These are phyloP conservation scores for Aspergillus novofumigatus DNA, from an alignment of 2,329 filamentous ascomycete genomes.

Conservation along the genomic window DNA sequence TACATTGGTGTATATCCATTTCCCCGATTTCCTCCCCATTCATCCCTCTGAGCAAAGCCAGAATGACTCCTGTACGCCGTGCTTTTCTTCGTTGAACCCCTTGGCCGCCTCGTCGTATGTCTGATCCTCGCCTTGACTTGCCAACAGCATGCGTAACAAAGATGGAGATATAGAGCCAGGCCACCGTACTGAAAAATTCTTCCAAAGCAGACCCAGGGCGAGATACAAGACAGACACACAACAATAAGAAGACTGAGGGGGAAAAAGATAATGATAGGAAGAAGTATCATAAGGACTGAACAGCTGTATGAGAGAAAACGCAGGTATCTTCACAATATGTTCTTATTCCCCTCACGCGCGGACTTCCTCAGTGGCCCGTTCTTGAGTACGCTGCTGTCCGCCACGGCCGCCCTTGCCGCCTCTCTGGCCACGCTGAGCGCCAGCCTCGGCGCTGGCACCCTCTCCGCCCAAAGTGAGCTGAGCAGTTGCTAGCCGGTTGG, in stretches of 20 bases:
- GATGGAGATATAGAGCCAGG: slow-evolving; percentile 8
- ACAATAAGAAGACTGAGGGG: slow-evolving; percentile 7
- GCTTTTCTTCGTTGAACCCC: slow-evolving; percentile 12
- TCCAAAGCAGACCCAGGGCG: slow-evolving; percentile 12
- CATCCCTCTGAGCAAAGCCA: slow-evolving; percentile 24
- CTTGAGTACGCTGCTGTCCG: slow-evolving; percentile 37
- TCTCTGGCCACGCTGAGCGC: slow-evolving; percentile 34
- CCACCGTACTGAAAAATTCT: slow-evolving; percentile 6
- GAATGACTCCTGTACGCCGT: slow-evolving; percentile 34
- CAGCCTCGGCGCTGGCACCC: slow-evolving; percentile 30
- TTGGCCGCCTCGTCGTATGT: background rate
- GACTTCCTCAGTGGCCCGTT: slow-evolving; percentile 34
- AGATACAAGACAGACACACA: slow-evolving; percentile 13
- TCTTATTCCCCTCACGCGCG: slow-evolving; percentile 29
- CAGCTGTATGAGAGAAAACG: slow-evolving; percentile 17
- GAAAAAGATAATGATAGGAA: slow-evolving; percentile 1
- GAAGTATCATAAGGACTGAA: slow-evolving; percentile 10
- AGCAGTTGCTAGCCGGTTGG: slow-evolving; percentile 86
- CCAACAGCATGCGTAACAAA: slow-evolving; percentile 4
- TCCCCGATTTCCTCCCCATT: slow-evolving; percentile 6
- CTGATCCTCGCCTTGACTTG: background rate
- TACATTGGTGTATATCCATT: slow-evolving; percentile 9
- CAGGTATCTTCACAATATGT: slow-evolving; percentile 20
- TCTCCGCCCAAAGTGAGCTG: slow-evolving; percentile 57
- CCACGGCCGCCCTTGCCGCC: slow-evolving; percentile 43